Evolutionary conservation across 2,329 filamentous ascomycete species (phyloP).

Genomic region (Claviceps monticola): DNA sequence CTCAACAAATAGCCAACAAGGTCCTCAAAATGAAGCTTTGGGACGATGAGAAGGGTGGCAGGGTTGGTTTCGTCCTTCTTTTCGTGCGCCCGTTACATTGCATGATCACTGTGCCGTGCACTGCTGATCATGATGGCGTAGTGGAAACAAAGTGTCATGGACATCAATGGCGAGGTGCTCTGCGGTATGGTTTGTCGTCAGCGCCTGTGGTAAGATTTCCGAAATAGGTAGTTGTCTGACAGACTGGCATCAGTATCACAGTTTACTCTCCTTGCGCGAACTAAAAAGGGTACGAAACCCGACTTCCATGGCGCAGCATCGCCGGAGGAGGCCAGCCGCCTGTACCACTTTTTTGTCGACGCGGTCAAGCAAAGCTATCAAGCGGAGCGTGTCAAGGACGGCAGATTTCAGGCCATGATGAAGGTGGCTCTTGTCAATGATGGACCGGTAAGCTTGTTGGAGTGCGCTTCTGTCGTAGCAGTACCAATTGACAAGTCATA

Average conservation of each 20-base stretch:
- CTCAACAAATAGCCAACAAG: conserved; percentile 69
- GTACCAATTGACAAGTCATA: conserved; percentile 3
- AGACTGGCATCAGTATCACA: conserved; percentile 60
- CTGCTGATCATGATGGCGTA: conserved; percentile 21
- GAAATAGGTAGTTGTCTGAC: not conserved
- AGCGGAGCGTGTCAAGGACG: conserved; percentile 71
- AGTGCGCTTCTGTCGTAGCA: not conserved
- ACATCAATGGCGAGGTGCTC: conserved; percentile 84
- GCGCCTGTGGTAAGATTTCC: not conserved
- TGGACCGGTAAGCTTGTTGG: conserved; percentile 40
- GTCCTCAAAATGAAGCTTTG: conserved; percentile 83
- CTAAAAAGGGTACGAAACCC: conserved; percentile 93
- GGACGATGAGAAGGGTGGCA: conserved; percentile 63
- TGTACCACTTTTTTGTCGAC: conserved; percentile 74
- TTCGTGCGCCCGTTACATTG: not conserved
- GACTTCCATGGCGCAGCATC: conserved; percentile 83
- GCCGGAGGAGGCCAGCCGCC: conserved; percentile 59
- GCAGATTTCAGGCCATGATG: conserved; percentile 99
- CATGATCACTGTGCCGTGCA: not conserved
- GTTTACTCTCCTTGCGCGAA: conserved; percentile 83
- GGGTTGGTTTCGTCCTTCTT: conserved; percentile 28
- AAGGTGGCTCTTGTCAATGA: conserved; percentile 89
- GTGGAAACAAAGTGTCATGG: conserved; percentile 85
- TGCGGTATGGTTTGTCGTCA: conserved; percentile 48
- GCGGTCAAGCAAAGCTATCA: conserved; percentile 61